Conservation (phyloP, 2,329 filamentous ascomycete genomes). For the Fusarium musae region DNA sequence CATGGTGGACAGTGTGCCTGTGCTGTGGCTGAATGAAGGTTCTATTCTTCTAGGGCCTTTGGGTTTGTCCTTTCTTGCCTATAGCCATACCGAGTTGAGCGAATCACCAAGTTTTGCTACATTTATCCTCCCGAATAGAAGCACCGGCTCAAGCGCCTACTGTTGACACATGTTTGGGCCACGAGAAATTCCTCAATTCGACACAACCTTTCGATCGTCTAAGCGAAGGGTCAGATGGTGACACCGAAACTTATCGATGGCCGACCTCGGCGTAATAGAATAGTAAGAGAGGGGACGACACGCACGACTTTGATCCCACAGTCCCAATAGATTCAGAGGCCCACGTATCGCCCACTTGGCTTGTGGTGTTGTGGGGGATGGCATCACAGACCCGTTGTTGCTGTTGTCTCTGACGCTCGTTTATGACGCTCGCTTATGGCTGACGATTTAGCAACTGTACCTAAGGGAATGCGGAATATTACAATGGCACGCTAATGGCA, state of each 20-base stretch:
- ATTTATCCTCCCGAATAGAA: not conserved
- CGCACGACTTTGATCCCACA: not conserved
- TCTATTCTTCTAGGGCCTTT: not conserved
- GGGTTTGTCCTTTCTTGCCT: not conserved
- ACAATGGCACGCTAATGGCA: not conserved
- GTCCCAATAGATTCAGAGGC: not conserved
- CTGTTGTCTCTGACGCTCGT: conserved; percentile 3
- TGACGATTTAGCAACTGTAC: not conserved
- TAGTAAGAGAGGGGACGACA: not conserved
- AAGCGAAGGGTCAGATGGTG: not conserved
- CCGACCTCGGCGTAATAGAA: not conserved
- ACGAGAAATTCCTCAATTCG: not conserved
- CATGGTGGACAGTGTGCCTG: not conserved
- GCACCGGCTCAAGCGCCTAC: too few species aligned
- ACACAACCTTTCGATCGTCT: not conserved
- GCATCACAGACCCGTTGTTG: not conserved
- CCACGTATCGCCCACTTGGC: not conserved
- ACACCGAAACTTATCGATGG: not conserved
- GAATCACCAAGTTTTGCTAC: not conserved
- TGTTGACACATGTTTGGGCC: not conserved
- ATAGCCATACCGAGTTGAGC: not conserved
- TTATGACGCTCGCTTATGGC: not conserved
- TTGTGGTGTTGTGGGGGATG: conserved; percentile 2
- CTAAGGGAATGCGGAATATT: not conserved
- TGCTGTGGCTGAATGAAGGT: not conserved